Base-by-base conservation (phyloP, 257 asterid species). In the Apocynum venetum region DNA sequence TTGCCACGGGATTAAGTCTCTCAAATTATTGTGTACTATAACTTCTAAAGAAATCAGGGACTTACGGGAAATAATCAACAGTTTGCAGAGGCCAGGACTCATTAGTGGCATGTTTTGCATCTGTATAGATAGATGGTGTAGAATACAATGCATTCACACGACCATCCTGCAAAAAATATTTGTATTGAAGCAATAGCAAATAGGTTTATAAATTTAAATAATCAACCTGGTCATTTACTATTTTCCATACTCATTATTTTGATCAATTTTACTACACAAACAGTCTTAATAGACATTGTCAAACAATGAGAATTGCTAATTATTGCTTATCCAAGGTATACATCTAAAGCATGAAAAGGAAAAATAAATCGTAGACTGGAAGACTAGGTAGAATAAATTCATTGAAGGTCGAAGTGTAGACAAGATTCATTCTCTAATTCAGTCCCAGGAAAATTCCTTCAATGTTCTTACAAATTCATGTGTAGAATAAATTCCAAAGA, bases 11-110 rank as follows among this genome's bases (percentile, higher is more conserved):
- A 73, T 69, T 69, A 44, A 74, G 52, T 78, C 46, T 17, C 41
- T 35, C 31, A 72, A 73, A 76, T 3, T 44, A 20, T 44, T 48
- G 47, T 51, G 71, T 49, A 74, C 17, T 64, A 64, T 38, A 69
- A 72, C 61, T 68, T 68, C 61, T 43, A 60, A 46, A 74, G 71
- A 76, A 72, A 78, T 80, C 71, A 59, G 10, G 48, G 44, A 49
- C 96, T 87, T 85, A 93, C 98, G 98, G 98, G 82, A 91, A 93
- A 86, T 89, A 93, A 79, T 93, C 98, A 81, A 89, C 96, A 11
- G 79, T 80, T 83, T 91, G 90, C 78, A 93, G 87, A 71, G 97
- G 96, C 97, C 96, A 93, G 5, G 92, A 52, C 69, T 83, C 86
- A 47, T 83, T 81, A 48, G 90, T 83, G 20, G 90, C 92, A 76